Percentiles rank a stretch among this genome's conserved stretches.
Evolutionary conservation across 768 basidiomycete genomes (phyloP).

Genomic region (Podaxis sp.): DNA sequence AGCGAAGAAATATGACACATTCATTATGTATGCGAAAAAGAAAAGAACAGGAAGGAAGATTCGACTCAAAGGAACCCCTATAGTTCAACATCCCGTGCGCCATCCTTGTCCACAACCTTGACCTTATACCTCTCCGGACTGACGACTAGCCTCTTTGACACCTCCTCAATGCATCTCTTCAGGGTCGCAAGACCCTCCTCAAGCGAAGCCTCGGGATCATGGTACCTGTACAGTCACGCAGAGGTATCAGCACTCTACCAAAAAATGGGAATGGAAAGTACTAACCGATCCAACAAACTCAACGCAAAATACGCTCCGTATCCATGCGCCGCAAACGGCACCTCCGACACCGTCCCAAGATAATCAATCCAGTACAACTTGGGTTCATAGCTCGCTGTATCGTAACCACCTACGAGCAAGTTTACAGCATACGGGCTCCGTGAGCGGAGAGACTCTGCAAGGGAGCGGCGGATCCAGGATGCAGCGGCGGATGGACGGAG

Average conservation of each 20-base stretch:
- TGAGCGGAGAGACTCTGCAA: conserved; percentile 88
- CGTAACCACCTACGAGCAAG: conserved; percentile 89
- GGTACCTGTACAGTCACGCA: conserved; percentile 53
- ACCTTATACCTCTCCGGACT: conserved; percentile 81
- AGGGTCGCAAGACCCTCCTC: conserved; percentile 85
- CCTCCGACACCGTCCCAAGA: conserved; percentile 81
- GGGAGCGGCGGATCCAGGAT: conserved; percentile 88
- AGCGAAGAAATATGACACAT: neutral
- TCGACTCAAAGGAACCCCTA: conserved; percentile 22
- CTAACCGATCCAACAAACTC: conserved; percentile 86
- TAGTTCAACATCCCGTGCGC: conserved; percentile 75
- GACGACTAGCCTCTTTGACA: conserved; percentile 78
- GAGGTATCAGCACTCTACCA: neutral
- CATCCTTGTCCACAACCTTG: conserved; percentile 90
- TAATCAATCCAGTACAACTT: conserved; percentile 96
- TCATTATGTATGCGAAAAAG: neutral
- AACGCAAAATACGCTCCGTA: conserved; percentile 92
- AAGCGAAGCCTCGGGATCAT: conserved; percentile 79
- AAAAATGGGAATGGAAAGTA: neutral
- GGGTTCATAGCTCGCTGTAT: conserved; percentile 67
- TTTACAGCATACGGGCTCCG: conserved; percentile 88
- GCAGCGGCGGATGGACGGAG: conserved; percentile 90
- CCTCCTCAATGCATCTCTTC: conserved; percentile 84
- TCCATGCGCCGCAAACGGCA: conserved; percentile 94
- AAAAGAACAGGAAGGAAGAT: neutral